phyloP scores from a whole-genome alignment of 1,139 yeast species.

The Pichia sp. region DNA sequence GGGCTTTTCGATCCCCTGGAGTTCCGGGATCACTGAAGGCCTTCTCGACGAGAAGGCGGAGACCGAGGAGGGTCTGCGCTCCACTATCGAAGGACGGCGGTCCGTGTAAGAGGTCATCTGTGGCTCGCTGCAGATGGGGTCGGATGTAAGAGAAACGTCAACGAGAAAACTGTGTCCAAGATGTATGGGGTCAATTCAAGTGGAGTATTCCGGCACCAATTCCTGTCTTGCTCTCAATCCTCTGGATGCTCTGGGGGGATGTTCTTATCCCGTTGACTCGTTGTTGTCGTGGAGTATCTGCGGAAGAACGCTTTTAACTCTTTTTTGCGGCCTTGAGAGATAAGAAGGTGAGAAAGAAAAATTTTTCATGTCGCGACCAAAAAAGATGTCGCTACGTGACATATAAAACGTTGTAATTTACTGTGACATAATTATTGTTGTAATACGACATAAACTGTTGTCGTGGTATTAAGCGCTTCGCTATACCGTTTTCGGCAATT shows the following conservation, averaged over 20 bases:
- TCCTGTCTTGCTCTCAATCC: too few relatives aligned
- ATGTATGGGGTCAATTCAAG: background rate
- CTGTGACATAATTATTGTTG: background rate
- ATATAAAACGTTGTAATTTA: background rate
- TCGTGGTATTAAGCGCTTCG: background rate
- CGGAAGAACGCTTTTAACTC: background rate
- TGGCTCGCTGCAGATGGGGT: conserved; percentile 39
- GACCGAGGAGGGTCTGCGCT: conserved; percentile 44
- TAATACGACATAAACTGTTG: background rate
- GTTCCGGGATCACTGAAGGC: conserved; percentile 74
- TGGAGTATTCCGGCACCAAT: too few relatives aligned
- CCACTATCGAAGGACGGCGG: conserved; percentile 70
- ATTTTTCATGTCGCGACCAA: conserved; percentile 1
- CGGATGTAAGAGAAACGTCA: conserved; percentile 55
- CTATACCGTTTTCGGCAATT: background rate
- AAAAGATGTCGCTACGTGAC: background rate
- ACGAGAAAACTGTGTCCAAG: background rate
- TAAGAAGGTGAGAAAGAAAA: conserved; percentile 1
- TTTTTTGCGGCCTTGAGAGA: background rate
- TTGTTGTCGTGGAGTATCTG: background rate
- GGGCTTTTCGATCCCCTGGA: conserved; percentile 58
- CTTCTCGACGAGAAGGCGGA: conserved; percentile 33
- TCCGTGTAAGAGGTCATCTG: conserved; percentile 49
- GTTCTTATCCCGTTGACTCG: background rate
- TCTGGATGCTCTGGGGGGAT: too few relatives aligned